phyloP scores from a whole-genome alignment of 2,329 filamentous ascomycete species.

The Fusarium metavorans region DNA sequence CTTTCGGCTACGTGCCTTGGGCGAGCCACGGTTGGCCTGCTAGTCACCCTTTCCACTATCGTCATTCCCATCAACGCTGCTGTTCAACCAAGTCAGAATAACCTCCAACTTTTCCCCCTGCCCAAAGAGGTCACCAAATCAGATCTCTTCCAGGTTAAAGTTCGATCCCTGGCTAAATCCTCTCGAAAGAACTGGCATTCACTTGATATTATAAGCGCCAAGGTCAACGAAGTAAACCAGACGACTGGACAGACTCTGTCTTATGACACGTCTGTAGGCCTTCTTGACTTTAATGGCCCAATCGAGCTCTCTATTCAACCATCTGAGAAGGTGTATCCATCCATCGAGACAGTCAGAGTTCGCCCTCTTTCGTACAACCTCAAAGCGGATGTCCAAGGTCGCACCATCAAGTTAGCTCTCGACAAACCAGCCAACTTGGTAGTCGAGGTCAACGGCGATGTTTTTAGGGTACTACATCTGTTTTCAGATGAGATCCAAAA shows the following conservation, averaged over 20 bases:
- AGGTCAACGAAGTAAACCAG: background rate
- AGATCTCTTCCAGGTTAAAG: background rate
- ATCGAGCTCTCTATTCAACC: background rate
- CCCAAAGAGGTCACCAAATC: background rate
- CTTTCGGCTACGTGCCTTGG: background rate
- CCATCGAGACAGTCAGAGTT: background rate
- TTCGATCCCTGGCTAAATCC: background rate
- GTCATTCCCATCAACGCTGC: background rate
- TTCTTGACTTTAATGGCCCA: background rate
- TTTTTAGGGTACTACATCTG: background rate
- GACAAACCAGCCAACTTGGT: background rate
- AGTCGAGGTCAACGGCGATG: background rate
- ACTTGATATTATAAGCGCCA: background rate
- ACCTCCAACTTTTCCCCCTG: background rate
- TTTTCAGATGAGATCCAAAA: background rate
- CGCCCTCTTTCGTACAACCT: background rate
- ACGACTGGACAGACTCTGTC: background rate
- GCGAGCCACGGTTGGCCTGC: background rate
- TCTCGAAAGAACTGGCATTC: background rate
- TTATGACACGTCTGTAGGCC: background rate
- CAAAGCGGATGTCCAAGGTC: background rate
- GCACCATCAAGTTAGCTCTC: background rate
- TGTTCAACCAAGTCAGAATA: background rate
- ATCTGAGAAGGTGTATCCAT: background rate
- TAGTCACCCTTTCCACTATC: background rate